Conservation (phyloP, 192 early-diverging fungal genomes). For the Allomyces macrogynus region DNA sequence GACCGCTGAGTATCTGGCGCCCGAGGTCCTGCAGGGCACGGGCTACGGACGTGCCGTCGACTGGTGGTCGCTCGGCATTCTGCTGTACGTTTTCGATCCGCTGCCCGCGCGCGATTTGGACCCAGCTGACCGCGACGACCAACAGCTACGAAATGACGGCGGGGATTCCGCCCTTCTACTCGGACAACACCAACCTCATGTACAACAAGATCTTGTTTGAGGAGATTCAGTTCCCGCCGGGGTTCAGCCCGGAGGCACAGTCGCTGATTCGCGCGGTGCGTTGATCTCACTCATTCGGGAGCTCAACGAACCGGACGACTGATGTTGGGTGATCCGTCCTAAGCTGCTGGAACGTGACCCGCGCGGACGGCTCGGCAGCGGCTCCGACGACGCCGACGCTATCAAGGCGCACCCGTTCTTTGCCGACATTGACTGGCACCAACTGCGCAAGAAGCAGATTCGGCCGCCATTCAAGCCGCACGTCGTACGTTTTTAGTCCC, state of each 20-base stretch:
- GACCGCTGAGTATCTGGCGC: conserved; percentile 50
- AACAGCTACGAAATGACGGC: conserved; percentile 12
- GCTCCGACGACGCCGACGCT: conserved; percentile 47
- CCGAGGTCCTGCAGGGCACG: conserved; percentile 64
- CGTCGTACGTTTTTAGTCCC: conserved; percentile 23
- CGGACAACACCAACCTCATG: conserved; percentile 37
- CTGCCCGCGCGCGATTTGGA: too few species aligned
- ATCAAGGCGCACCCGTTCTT: conserved; percentile 94
- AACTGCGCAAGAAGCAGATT: conserved; percentile 73
- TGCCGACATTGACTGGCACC: conserved; percentile 71
- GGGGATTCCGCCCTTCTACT: conserved; percentile 50
- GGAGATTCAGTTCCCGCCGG: conserved; percentile 60
- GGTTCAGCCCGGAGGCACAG: conserved; percentile 42
- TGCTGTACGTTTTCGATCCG: conserved; percentile 33
- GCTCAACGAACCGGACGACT: too few species aligned
- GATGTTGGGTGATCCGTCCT: too few species aligned
- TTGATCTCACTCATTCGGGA: too few species aligned
- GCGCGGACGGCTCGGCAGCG: conserved; percentile 58
- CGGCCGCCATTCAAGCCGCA: conserved; percentile 84
- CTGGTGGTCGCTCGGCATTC: conserved; percentile 91
- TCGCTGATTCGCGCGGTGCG: conserved; percentile 36
- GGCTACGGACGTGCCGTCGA: conserved; percentile 86
- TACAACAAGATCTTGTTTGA: conserved; percentile 49
- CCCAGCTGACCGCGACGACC: too few species aligned
- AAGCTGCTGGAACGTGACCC: conserved; percentile 65